Base-by-base conservation (phyloP, 2,329 filamentous ascomycete species). In the Pseudocercospora musae region DNA sequence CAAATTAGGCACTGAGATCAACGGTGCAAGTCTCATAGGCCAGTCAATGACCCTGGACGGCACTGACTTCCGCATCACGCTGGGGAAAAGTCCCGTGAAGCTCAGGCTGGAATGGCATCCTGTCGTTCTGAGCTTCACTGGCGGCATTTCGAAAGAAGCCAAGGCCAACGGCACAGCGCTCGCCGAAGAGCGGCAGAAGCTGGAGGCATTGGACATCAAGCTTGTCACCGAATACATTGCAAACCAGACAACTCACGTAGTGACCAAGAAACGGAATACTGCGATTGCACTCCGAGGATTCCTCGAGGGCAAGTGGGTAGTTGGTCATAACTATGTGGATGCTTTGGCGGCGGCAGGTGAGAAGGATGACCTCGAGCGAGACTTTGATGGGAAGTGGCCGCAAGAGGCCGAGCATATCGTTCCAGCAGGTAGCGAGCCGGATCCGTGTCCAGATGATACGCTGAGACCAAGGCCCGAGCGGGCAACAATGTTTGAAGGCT, bases 171-270 rank as follows among this genome's bases (percentile, higher is more conserved):
- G 59, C 68, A 86, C 89, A 69, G 86, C 88, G 1, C 80, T 93
- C 59, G 78, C 80, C 1, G 79, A 80, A 18, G 82, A 92, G 25
- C 85, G 85, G 65, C 78, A 84, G 31, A 83, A 83, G 58, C 84
- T 98, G 18, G 92, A 96, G 73, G 85, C 88, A 49, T 82, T 96
- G n/a, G 95, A 96, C 73, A 88, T 98, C 75, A 98, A 97, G 75
- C 88, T 92, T 13, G 80, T 90, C 13, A 81, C 85, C 48, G 88
- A 92, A 3, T 97, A 92, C 75, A 79, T 90, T 23, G 78, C 83
- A 25, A 82, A 80, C 15, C 79, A 84, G 27, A 97, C 94, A 0
- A 96, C 94, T 0, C 93, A 98, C 75, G 89, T 96, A 10, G 87
- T 98, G 33, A 88, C 91, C 7, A 90, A 87, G 74, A 97, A 96